Evolutionary conservation across 768 basidiomycete genomes (phyloP), one percentile per base, ranked within the genome.

Genomic region (Sarcodon aspratus): DNA sequence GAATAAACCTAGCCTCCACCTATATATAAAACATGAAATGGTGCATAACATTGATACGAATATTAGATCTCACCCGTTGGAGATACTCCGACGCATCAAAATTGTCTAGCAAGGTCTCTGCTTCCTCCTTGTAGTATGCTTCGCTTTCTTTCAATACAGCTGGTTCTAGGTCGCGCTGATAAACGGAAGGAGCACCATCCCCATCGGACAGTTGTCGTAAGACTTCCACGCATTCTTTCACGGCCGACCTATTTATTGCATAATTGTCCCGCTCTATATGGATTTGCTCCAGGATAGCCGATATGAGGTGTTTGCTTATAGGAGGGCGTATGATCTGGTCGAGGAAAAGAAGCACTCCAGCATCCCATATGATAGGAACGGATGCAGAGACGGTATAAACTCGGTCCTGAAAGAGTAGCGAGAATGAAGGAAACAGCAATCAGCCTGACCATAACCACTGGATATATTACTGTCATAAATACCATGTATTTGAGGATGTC

Each of bases 401-500:
- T 42, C 92, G 88, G 69, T 99, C 96, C 96, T 99, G 59, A 13
- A 13, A 38, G 18, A 18, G 21, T 17, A 17, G 49, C 13, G 12
- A 15, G 17, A 42, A 18, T 45, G 61, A 46, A 57, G 56, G 46
- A 52, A 45, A 48, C n/a, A 46, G 48, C 45, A 34, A 44, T 18
- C 33, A 18, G 9, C 9, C 36, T 17, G 27, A 21, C 6, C 32
- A 9, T 44, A 27, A 27, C 21, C 21, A 27, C 21, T 27, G 21
- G 21, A 27, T 27, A 27, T 27, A 27, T 27, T 5, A 5, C 5
- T 27, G 21, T 27, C 49, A 21, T 33, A 54, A 63, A 43, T 57
- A 96, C 96, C 93, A 99, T 96, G 61, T 99, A 99, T 60, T 88
- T 91, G 55, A 98, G 70, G 37, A 99, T 78, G 63, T 93, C 91